Evolutionary conservation across 208 protist genomes (phyloP), one percentile per base, ranked within the genome.

Genomic region (Trypanosoma boissoni): DNA sequence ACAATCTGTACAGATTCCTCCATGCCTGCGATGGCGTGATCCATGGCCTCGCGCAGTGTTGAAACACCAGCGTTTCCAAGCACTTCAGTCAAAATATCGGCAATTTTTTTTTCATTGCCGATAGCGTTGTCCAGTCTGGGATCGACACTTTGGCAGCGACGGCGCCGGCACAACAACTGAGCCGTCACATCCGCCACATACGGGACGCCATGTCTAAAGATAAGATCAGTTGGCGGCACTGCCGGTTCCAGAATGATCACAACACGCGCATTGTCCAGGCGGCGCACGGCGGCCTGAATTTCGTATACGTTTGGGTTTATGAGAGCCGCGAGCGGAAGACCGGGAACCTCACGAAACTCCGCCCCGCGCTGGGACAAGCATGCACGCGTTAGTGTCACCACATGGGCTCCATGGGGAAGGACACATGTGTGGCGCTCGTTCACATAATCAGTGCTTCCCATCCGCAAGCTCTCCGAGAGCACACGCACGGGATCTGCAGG

Each of bases 181-280:
- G 68, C 52, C 3, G 51, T 58, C 8, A 81, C 46, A 41, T 74
- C 21, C 20, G 67, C 64, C 7, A 56, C 51, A 67, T 91, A 94
- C 0, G 88, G 74, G 27, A 80, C 67, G 10, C 88, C 88, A 54
- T 89, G 73, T 20, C 88, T 37, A 55, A 89, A 90, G 41, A 94
- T 76, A 0, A 89, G 46, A 4, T 78, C 63, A 16, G 49, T 43
- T 9, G 74, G 72, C 6, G 77, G 64, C n/a, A 41, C n/a, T 0
- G 87, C 78, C 0, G 70, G 63, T 60, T 94, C 88, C 23, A 94
- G 53, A 53, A 91, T 37, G 10, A 94, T 24, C 16, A 94, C 45
- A 65, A 72, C n/a, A 65, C 39, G 20, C 1, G 48, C 14, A 44
- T 64, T 61, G 24, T 68, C 39, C 54, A 86, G 51, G 27, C 63